Conservation (phyloP, 805 yeast species). For the Ogataea kodamae region DNA sequence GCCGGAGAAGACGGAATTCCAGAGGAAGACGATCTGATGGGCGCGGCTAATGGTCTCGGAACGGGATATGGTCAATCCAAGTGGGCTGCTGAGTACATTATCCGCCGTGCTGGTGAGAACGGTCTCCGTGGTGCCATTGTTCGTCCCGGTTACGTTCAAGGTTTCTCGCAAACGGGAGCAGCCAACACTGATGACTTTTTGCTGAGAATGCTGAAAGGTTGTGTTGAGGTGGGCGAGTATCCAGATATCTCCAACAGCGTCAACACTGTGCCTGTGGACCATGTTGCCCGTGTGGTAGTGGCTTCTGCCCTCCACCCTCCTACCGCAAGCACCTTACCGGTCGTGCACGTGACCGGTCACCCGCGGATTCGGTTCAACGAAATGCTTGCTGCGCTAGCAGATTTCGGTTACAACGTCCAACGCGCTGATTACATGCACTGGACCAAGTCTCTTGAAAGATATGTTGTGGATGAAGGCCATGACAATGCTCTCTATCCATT, state of each 20-base stretch:
- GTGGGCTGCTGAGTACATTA: conserved; percentile 93
- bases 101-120: conserved; percentile 80
- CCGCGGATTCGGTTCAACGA: conserved; percentile 83
- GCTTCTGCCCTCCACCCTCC: conserved; percentile 83
- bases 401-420: conserved; percentile 69
- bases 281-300: conserved; percentile 87
- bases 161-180: conserved; percentile 78
- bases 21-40: conserved; percentile 79
- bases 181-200: conserved; percentile 96
- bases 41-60: conserved; percentile 78
- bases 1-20: conserved; percentile 69
- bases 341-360: conserved; percentile 96
- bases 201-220: conserved; percentile 90
- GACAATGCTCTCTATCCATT: conserved; percentile 91
- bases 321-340: conserved; percentile 44
- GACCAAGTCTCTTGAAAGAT: conserved; percentile 72
- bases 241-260: conserved; percentile 87
- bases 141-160: conserved; percentile 96
- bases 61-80: conserved; percentile 97
- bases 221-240: conserved; percentile 77
- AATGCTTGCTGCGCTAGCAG: conserved; percentile 60
- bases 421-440: conserved; percentile 70
- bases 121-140: conserved; percentile 88
- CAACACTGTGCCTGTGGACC: conserved; percentile 97
- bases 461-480: conserved; percentile 66